Evolutionary conservation across 257 asterid genomes (phyloP), one percentile per base, ranked within the genome.

Genomic region (Plantago ovata): DNA sequence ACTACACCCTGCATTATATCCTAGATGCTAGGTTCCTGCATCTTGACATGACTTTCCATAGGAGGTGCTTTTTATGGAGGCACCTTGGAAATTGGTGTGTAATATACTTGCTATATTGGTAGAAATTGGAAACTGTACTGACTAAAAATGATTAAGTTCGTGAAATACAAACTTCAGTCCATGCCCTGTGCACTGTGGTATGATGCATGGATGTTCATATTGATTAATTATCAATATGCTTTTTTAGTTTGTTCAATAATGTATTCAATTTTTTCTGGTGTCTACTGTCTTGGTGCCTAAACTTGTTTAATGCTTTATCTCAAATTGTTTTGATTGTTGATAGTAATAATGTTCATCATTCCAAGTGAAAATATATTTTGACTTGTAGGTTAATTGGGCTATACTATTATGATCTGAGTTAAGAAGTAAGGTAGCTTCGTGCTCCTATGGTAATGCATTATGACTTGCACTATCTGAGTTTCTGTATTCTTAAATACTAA

Each of bases 301-400:
- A 54, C 51, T 40, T 70, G 32, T 53, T 69, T 72, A 8, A 6
- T 28, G 36, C 36, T 28, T 0, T 28, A 8, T n/a, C 36, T 28
- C 36, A 28, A 80, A 67, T 74, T 79, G 69, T 70, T 3, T 28
- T 6, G 36, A 28, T 8, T 28, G 7, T 28, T 79, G 56, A 68
- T 67, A 67, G 81, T 77, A 66, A 72, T 66, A 62, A 53, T 78
- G 77, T 83, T 85, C 84, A 73, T 79, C 75, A 84, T 78, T 67
- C 95, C 89, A 81, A 83, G 82, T 87, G 79, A 85, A 79, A 66
- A 73, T 73, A 69, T 85, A 83, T 83, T 81, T 78, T 83, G 81
- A 66, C 87, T 85, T 92, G 96, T 87, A 92, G 96, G 95, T 79
- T 75, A 77, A 64, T 54, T 85, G 85, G 89, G 88, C 86, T 85